A percentile compares a stretch with the other conserved stretches of the same genome.
phyloP scores from a whole-genome alignment of 257 asterid genomes.

The Cinchona pubescens region DNA sequence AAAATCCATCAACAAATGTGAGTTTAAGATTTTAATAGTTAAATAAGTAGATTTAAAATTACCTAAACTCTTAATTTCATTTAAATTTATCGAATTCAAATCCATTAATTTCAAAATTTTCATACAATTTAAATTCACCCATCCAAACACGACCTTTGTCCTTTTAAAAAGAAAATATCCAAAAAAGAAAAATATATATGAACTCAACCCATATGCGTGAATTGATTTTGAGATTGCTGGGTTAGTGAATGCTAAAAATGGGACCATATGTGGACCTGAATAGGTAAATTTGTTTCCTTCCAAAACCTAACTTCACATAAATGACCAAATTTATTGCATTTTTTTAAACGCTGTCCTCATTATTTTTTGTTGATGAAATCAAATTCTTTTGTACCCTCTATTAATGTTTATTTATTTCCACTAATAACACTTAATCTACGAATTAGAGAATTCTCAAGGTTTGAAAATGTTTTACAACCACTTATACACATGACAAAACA shows the following conservation, averaged over 20 bases:
- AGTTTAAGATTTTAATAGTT: no score
- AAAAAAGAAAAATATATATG: not conserved
- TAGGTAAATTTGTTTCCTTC: not conserved
- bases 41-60: no score
- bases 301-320: not conserved
- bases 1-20: no score
- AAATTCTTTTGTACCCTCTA: not conserved
- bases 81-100: no score
- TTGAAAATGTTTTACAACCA: no score
- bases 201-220: not conserved
- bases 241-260: not conserved
- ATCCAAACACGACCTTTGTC: no score
- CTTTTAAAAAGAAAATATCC: no score
- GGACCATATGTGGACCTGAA: not conserved
- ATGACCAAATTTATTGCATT: slow-evolving; percentile 3
- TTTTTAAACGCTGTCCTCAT: not conserved
- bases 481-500: no score
- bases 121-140: no score
- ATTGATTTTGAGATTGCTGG: not conserved
- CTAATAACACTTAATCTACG: not conserved
- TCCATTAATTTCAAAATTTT: no score
- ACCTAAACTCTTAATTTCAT: no score
- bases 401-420: not conserved
- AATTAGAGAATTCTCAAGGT: no score
- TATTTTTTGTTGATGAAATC: not conserved